Evolutionary conservation across 768 basidiomycete species (phyloP).

Genomic region (Lepiota venenata): DNA sequence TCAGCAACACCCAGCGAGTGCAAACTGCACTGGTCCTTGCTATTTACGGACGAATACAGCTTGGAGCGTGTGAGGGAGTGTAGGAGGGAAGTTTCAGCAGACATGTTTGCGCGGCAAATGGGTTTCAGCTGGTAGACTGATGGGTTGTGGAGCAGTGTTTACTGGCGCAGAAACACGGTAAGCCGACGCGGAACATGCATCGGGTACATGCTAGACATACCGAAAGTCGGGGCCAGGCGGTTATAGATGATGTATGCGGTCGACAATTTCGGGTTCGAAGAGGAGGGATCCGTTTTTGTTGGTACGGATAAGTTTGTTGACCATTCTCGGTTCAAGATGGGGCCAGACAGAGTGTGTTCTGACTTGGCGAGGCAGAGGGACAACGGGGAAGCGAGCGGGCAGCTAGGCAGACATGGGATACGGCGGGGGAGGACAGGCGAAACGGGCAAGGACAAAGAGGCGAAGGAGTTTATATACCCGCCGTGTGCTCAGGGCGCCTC

Average conservation of each 20-base stretch:
- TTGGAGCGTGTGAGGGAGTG: conserved; percentile 70
- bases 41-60: conserved; percentile 59
- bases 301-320: conserved; percentile 77
- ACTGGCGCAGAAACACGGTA: not conserved
- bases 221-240: conserved; percentile 15
- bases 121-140: conserved; percentile 12
- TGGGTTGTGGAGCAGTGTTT: conserved; percentile 15
- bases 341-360: conserved; percentile 36
- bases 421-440: conserved; percentile 15
- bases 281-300: conserved; percentile 85
- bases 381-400: conserved; percentile 18
- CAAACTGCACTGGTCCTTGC: conserved; percentile 69
- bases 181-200: not conserved
- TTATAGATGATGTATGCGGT: conserved; percentile 71
- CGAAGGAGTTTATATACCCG: conserved; percentile 23
- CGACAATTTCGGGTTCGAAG: conserved; percentile 84
- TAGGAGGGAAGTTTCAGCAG: conserved; percentile 46
- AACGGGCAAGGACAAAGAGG: conserved; percentile 17
- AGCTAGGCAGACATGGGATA: conserved; percentile 13
- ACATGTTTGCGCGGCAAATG: conserved; percentile 32
- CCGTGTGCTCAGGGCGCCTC: conserved; percentile 5
- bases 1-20: conserved; percentile 86
- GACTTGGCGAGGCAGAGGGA: conserved; percentile 19
- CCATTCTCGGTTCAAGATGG: conserved; percentile 53
- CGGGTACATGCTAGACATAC: conserved; percentile 19